phyloP scores from a whole-genome alignment of 495 filamentous ascomycete genomes.

The Neurospora sp. region DNA sequence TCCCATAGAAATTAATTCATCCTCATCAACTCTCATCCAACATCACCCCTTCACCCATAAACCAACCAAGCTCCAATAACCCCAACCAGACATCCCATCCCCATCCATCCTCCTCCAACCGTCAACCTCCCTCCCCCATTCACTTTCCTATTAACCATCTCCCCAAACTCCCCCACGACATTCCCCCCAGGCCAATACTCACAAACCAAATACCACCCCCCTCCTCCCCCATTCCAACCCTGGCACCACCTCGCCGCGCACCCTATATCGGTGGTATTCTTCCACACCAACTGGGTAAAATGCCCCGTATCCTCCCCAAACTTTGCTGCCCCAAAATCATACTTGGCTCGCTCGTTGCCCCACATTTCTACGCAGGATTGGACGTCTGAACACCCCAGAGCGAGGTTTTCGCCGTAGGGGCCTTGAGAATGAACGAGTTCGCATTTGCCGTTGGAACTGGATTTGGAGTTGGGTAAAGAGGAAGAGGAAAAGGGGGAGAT shows the following conservation, averaged over 20 bases:
- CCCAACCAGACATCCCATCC: not conserved
- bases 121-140: conserved; percentile 1
- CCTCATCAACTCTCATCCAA: too few relatives aligned
- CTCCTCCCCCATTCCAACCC: conserved; percentile 3
- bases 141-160: conserved; percentile 35
- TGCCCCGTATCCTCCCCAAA: conserved; percentile 65
- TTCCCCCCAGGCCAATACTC: conserved; percentile 73
- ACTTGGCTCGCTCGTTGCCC: conserved; percentile 51
- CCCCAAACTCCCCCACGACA: conserved; percentile 46
- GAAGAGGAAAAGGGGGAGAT: too few relatives aligned
- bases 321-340: conserved; percentile 44
- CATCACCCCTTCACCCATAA: not conserved
- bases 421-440: conserved; percentile 54
- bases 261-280: conserved; percentile 54
- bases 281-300: conserved; percentile 81
- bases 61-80: not conserved
- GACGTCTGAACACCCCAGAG: conserved; percentile 53
- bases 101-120: not conserved
- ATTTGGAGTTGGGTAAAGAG: too few relatives aligned
- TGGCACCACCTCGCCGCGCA: conserved; percentile 56
- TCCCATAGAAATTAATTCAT: not conserved
- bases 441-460: too few relatives aligned
- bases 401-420: conserved; percentile 71
- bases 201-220: conserved; percentile 68
- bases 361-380: conserved; percentile 51